Conservation (phyloP, 2,329 filamentous ascomycete genomes). For the Botrytis tulipae region DNA sequence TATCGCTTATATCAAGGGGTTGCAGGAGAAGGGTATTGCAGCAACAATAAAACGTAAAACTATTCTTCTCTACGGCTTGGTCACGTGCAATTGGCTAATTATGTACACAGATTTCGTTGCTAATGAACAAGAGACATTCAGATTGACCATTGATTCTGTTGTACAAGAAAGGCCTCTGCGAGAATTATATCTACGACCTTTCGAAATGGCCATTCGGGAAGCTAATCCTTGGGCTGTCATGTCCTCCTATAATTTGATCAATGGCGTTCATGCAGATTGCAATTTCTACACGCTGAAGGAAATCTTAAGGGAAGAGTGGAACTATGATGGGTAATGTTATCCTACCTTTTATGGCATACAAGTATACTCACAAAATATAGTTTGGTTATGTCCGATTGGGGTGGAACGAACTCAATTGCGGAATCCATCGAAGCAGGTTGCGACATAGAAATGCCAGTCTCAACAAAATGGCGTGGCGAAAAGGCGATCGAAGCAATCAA, state of each 20-base stretch:
- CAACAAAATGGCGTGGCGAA: conserved; percentile 54
- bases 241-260: conserved; percentile 67
- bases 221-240: conserved; percentile 69
- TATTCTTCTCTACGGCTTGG: background rate
- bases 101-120: conserved; percentile 56
- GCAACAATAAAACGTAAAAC: conserved; percentile 72
- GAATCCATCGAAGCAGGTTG: conserved; percentile 56
- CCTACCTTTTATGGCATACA: background rate
- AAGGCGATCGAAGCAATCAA: conserved; percentile 55
- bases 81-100: conserved; percentile 22
- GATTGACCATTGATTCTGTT: conserved; percentile 62
- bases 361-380: conserved; percentile 38
- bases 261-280: conserved; percentile 60
- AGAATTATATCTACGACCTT: conserved; percentile 72
- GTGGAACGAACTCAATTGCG: conserved; percentile 55
- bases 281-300: conserved; percentile 54
- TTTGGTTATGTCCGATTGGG: conserved; percentile 59
- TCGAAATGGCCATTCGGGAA: conserved; percentile 69
- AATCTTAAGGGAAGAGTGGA: conserved; percentile 60
- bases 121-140: conserved; percentile 72
- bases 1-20: conserved; percentile 67
- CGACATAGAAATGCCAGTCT: conserved; percentile 58
- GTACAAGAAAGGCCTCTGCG: conserved; percentile 64
- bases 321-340: conserved; percentile 54
- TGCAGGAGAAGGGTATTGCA: conserved; percentile 71